phyloP scores from a whole-genome alignment of 306 rosid genomes.

The Gastrolobium bilobum region DNA sequence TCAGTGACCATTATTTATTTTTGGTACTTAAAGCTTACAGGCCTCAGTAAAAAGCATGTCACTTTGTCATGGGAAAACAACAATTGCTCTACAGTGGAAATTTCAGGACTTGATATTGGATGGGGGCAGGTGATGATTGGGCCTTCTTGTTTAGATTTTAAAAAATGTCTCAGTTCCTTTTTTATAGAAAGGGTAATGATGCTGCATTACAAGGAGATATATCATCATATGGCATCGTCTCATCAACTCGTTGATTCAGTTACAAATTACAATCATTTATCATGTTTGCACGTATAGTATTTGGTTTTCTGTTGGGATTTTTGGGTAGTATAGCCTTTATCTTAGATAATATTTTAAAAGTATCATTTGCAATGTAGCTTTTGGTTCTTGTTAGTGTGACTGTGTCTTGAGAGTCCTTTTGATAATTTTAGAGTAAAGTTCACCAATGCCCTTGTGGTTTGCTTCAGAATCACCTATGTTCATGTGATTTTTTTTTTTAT shows the following conservation, averaged over 20 bases:
- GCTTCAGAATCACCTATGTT: too few relatives aligned
- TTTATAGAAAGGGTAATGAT: constrained; percentile 17
- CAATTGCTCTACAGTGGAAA: constrained; percentile 80
- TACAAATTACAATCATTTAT: constrained; percentile 21
- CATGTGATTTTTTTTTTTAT: too few relatives aligned
- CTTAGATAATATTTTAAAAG: neutral
- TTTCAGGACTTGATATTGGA: constrained; percentile 96
- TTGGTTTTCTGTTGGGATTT: constrained; percentile 27
- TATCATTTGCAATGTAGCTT: constrained; percentile 1
- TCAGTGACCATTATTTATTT: constrained; percentile 50
- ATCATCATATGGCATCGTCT: constrained; percentile 9
- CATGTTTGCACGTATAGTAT: neutral
- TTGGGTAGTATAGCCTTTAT: neutral
- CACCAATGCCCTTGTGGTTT: too few relatives aligned
- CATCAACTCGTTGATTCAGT: constrained; percentile 16
- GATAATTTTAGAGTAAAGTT: too few relatives aligned
- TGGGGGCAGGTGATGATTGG: constrained; percentile 91
- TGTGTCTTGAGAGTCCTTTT: neutral
- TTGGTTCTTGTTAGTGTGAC: neutral
- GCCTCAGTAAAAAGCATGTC: constrained; percentile 66
- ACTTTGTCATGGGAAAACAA: constrained; percentile 71
- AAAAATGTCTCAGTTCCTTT: constrained; percentile 43
- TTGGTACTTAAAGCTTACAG: constrained; percentile 75
- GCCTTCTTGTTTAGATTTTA: constrained; percentile 33
- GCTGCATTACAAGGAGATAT: constrained; percentile 12